These are phyloP conservation scores for Penicillium palitans DNA, from an alignment of 2,329 filamentous ascomycete genomes.

Conservation along the genomic window DNA sequence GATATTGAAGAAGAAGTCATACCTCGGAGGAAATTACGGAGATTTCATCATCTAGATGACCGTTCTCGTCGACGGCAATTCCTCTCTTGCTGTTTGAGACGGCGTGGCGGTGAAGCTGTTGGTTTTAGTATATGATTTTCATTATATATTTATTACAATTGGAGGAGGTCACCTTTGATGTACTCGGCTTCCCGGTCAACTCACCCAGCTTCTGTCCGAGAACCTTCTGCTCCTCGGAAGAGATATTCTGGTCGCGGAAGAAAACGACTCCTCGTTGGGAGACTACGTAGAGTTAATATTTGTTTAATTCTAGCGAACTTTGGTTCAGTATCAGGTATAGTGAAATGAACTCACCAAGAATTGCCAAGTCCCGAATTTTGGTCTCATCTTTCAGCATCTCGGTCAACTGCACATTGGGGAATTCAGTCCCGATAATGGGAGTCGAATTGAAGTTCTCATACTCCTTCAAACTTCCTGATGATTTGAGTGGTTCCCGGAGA, in stretches of 20 bases:
- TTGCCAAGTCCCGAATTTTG: neutral
- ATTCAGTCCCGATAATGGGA: neutral
- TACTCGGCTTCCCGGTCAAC: neutral
- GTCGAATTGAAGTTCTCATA: neutral
- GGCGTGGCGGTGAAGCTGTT: neutral
- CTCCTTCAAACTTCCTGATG: neutral
- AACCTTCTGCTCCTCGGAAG: neutral
- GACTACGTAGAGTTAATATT: neutral
- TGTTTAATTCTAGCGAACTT: neutral
- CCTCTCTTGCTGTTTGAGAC: neutral
- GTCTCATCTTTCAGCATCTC: neutral
- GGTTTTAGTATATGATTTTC: neutral
- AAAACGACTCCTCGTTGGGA: neutral
- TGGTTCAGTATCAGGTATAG: neutral
- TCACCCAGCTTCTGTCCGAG: neutral
- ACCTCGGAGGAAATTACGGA: neutral
- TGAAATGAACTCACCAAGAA: neutral
- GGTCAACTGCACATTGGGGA: neutral
- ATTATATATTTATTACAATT: neutral
- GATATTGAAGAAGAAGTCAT: neutral
- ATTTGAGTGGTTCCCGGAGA: neutral
- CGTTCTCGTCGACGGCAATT: neutral
- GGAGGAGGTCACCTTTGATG: neutral
- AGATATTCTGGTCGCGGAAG: neutral
- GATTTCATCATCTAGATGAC: neutral